A percentile compares a stretch with the other conserved stretches of the same genome.
These are phyloP conservation scores for Mycena amicta DNA, from an alignment of 768 basidiomycete genomes.

Conservation along the genomic window DNA sequence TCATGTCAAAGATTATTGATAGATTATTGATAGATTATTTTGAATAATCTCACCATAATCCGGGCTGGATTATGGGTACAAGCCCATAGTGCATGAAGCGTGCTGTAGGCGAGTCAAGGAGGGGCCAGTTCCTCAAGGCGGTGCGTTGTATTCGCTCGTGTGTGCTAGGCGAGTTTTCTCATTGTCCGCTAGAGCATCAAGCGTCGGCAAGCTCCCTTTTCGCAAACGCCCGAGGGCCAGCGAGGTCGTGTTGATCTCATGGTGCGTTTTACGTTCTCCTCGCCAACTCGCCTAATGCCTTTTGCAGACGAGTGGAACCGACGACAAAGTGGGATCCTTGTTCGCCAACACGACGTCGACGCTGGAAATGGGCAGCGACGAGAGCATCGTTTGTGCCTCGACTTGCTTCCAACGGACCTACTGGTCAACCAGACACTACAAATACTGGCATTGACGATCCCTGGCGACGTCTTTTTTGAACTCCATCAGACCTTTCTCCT, in stretches of 20 bases:
- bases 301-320: neutral
- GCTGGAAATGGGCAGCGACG: conserved; percentile 40
- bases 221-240: no score
- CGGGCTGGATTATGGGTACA: no score
- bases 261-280: neutral
- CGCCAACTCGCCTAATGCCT: neutral
- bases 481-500: conserved; percentile 60
- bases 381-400: conserved; percentile 34
- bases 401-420: conserved; percentile 55
- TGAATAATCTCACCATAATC: no score
- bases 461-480: conserved; percentile 54
- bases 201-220: no score
- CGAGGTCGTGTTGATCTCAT: neutral
- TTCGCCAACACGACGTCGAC: conserved; percentile 31
- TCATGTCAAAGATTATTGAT: no score
- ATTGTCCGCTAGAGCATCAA: no score
- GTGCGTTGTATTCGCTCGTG: no score
- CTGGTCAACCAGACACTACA: conserved; percentile 64
- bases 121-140: no score
- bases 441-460: conserved; percentile 62
- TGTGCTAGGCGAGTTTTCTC: no score
- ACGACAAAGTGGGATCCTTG: neutral
- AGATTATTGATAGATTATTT: no score
- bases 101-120: no score
- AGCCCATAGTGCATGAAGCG: no score